phyloP scores from a whole-genome alignment of 2,329 filamentous ascomycete genomes.

The Xenosphaeropsis pyriputrescens region DNA sequence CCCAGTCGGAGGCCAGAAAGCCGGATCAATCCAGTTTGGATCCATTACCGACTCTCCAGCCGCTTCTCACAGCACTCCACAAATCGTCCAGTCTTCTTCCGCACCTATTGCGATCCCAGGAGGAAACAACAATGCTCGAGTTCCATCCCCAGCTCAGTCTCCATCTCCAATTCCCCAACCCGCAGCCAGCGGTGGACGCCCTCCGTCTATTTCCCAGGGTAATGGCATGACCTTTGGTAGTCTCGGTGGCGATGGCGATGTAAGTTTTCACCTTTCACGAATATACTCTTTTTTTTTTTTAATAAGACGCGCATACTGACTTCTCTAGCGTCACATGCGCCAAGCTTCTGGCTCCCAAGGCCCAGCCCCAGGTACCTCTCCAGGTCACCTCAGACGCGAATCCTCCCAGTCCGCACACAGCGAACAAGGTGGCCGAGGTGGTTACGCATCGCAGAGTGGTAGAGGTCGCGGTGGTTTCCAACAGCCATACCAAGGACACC shows the following conservation, averaged over 20 bases:
- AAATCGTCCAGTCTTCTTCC: constrained; percentile 28
- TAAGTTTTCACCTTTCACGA: constrained; percentile 31
- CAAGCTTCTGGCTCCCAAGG: constrained; percentile 48
- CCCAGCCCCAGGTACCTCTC: constrained; percentile 45
- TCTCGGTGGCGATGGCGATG: constrained; percentile 66
- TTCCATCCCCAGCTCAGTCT: constrained; percentile 74
- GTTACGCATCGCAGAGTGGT: constrained; percentile 34
- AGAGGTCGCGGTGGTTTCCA: constrained; percentile 43
- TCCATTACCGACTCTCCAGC: constrained; percentile 55
- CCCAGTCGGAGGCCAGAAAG: constrained; percentile 41
- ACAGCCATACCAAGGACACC: constrained; percentile 17
- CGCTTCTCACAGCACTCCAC: constrained; percentile 52
- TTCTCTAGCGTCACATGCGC: constrained; percentile 50
- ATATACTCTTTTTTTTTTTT: too few relatives aligned
- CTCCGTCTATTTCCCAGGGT: constrained; percentile 59
- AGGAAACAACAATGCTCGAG: constrained; percentile 44
- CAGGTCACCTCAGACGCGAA: constrained; percentile 71
- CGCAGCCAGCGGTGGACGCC: constrained; percentile 64
- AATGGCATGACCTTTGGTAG: constrained; percentile 71
- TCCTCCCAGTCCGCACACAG: constrained; percentile 73
- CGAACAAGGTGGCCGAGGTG: constrained; percentile 42
- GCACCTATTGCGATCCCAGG: constrained; percentile 48
- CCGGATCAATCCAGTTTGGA: constrained; percentile 64
- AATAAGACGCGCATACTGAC: constrained; percentile 4
- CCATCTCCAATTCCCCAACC: constrained; percentile 90